Percentiles rank a stretch among this genome's conserved stretches.
These are phyloP conservation scores for Parathielavia hyrcaniae DNA, from an alignment of 495 filamentous ascomycete genomes.

Conservation along the genomic window DNA sequence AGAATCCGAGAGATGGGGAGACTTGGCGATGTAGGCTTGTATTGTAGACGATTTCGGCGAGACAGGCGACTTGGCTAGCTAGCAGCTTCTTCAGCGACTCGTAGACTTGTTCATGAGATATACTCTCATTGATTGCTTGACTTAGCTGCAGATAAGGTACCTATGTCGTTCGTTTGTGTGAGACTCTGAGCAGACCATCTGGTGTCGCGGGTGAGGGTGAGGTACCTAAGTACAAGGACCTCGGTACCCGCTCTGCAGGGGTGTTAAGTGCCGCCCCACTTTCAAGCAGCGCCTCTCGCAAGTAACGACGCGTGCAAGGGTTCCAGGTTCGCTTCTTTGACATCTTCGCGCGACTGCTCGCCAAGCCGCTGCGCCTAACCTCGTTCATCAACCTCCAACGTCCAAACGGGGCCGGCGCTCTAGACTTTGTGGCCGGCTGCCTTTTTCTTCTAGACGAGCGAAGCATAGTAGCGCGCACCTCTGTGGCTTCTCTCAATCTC, in stretches of 20 bases:
- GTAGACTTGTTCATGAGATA: no score
- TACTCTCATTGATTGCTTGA: no score
- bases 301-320: constrained; percentile 12
- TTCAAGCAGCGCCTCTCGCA: constrained; percentile 13
- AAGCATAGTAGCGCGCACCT: neutral
- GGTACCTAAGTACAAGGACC: no score
- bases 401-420: neutral
- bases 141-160: no score
- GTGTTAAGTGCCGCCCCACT: constrained; percentile 14
- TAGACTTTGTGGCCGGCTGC: neutral
- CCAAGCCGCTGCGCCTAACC: neutral
- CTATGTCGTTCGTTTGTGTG: no score
- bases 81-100: no score
- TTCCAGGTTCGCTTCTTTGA: neutral
- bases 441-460: neutral
- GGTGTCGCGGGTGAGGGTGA: no score
- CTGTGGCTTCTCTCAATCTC: neutral
- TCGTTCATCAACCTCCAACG: neutral
- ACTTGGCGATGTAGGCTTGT: no score
- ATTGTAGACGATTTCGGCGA: no score
- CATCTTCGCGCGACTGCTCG: constrained; percentile 12
- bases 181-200: no score
- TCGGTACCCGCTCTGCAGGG: constrained; percentile 9
- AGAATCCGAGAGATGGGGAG: neutral
- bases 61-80: no score